Base-by-base conservation (phyloP, 2,329 filamentous ascomycete species). In the Fusarium guadeloupense region DNA sequence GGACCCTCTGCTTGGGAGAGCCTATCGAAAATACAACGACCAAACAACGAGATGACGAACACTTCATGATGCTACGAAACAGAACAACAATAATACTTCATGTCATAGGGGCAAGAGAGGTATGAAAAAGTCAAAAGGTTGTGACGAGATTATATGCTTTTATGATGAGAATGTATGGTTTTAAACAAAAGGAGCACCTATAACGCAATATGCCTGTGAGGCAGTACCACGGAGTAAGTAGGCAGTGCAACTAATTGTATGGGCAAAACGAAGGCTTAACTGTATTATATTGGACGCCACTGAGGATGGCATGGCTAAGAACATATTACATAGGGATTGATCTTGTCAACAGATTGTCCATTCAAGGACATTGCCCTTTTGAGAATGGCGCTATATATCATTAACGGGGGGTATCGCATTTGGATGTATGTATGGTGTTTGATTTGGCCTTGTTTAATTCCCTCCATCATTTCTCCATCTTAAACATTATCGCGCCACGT, bases 21-120 rank as follows among this genome's bases (percentile, higher is more conserved):
- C 19, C 16, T 20, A 49, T 34, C 26, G 31, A 40, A 59, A 50
- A 59, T 54, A 50, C 39, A 57, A 65, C 43, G 46, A 56, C 42
- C 19, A 37, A 57, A 49, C n/a, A 54, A 69, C 44, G 63, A 69
- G 28, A 46, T 61, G 40, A 55, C 51, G 49, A 67, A 67, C 34
- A 54, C 40, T 48, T 65, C 17, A 69, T 40, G 67, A 69, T 61
- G 26, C 61, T 54, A 69, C 31, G 67, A 69, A 41, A 55, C 28
- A n/a, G n/a, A n/a, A n/a, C n/a, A n/a, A n/a, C 28, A 58, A 33
- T 34, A 53, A 39, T 31, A 46, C 43, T 45, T 44, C 12, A 52
- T 28, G 60, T 37, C 39, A 33, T 23, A 37, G 19, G 45, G 37
- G 25, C 23, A 35, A 34, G 23, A 48, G 28, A 64, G 52, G 48